Percentiles rank a stretch among this genome's conserved stretches.
phyloP scores from a whole-genome alignment of 1,284 basidiomycete species.

The Porodaedalea pini region DNA sequence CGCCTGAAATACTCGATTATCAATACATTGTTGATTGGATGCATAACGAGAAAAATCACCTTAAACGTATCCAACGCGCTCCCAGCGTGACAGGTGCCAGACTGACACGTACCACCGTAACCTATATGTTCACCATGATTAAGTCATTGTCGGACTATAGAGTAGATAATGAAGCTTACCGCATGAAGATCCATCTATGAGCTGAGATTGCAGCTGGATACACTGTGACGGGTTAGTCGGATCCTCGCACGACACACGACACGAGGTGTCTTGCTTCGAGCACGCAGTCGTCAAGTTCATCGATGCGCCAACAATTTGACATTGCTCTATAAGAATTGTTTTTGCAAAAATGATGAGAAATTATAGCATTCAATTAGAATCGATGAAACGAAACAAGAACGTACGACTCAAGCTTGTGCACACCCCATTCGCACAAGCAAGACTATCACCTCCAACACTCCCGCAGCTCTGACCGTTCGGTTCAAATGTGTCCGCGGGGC shows the following conservation, averaged over 20 bases:
- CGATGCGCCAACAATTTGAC: slow-evolving; percentile 66
- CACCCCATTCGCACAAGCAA: slow-evolving; percentile 77
- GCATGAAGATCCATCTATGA: slow-evolving; percentile 85
- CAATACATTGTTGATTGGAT: neutral
- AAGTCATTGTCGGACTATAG: neutral
- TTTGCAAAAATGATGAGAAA: neutral
- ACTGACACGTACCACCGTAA: slow-evolving; percentile 68
- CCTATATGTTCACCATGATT: slow-evolving; percentile 35
- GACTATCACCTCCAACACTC: slow-evolving; percentile 45
- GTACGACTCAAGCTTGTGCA: slow-evolving; percentile 76
- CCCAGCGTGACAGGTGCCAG: slow-evolving; percentile 64
- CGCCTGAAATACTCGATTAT: slow-evolving; percentile 35
- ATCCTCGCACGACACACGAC: slow-evolving; percentile 80
- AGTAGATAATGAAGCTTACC: slow-evolving; percentile 41
- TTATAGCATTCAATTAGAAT: neutral
- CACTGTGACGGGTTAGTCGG: slow-evolving; percentile 63
- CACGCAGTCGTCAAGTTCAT: slow-evolving; percentile 70
- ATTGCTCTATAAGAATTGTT: slow-evolving; percentile 58
- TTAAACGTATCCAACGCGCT: slow-evolving; percentile 62
- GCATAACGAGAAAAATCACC: slow-evolving; percentile 34
- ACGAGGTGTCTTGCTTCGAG: slow-evolving; percentile 60
- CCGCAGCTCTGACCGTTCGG: slow-evolving; percentile 75
- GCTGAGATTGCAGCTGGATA: slow-evolving; percentile 68
- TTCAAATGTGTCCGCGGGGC: slow-evolving; percentile 66
- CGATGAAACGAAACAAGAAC: slow-evolving; percentile 30